Base-by-base conservation (phyloP, 805 yeast species). In the Cyberlindnera sargentensis region DNA sequence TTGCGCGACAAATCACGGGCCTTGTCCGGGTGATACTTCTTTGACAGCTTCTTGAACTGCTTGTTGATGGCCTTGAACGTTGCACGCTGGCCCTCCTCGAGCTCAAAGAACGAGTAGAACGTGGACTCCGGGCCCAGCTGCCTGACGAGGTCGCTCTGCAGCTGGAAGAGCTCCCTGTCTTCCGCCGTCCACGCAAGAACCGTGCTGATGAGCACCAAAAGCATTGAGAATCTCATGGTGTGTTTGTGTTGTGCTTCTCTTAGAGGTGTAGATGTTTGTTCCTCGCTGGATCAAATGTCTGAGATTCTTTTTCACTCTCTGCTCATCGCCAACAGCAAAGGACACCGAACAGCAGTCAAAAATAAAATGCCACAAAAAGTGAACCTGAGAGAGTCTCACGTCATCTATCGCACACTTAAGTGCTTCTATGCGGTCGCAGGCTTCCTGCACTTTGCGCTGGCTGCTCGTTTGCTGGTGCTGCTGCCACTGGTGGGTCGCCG, bases 1-100 rank as follows among this genome's bases (percentile, higher is more conserved):
- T 59, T 62, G 37, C 65, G 65, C 40, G 62, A 41, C n/a, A 44
- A 23, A 32, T 42, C 38, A 3, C 43, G 37, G 29, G 65, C 62
- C 62, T 91, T 89, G 64, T 91, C 99, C 0, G 99, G 99, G 59
- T 91, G 99, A 52, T 84, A 70, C 48, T 70, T 71, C 41, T 83
- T 71, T 3, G 95, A 81, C 30, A 82, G 58, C 53, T 78, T 82
- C 57, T 86, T 79, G 65, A 84, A 83, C 24, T 84, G 83, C 51
- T 75, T 78, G 42, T 68, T 68, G 40, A 84, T 77, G 47, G 80
- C 80, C 33, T 76, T 75, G 34, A 66, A 57, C 30, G 68, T 64
- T 48, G 56, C 10, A 28, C 33, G 30, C 5, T 42, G 29, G 3
- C 48, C 47, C 6, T 44, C 40, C 29, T 48, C 40, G 7, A 50